A percentile compares a stretch with the other conserved stretches of the same genome.
These are phyloP conservation scores for Tolypocladium nubicola DNA, from an alignment of 2,329 filamentous ascomycete species.

Conservation along the genomic window DNA sequence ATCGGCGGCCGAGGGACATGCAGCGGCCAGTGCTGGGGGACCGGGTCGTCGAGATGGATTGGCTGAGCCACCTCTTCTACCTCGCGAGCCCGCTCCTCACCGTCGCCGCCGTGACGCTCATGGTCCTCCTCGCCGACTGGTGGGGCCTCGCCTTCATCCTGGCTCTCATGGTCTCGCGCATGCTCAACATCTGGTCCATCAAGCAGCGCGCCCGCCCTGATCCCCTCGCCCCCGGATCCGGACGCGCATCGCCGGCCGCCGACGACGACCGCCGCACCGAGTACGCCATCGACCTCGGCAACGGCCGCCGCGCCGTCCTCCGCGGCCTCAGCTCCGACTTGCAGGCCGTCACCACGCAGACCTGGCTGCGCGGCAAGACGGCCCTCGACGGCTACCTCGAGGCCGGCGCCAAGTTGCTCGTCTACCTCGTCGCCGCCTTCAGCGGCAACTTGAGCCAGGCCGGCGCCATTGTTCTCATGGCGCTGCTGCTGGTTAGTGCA, in stretches of 20 bases:
- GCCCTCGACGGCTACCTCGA: slow-evolving; percentile 39
- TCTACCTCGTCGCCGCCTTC: slow-evolving; percentile 45
- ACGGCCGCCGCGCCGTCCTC: slow-evolving; percentile 40
- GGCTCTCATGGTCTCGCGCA: slow-evolving; percentile 40
- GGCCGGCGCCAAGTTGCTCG: slow-evolving; percentile 42
- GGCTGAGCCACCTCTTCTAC: slow-evolving; percentile 38
- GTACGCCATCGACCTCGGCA: slow-evolving; percentile 41
- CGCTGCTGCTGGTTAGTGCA: slow-evolving; percentile 39
- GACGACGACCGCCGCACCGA: slow-evolving; percentile 20
- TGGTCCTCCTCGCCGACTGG: slow-evolving; percentile 38
- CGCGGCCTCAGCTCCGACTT: slow-evolving; percentile 44
- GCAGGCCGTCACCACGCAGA: slow-evolving; percentile 45
- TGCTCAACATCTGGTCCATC: slow-evolving; percentile 46
- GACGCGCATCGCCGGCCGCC: neutral
- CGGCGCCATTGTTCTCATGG: slow-evolving; percentile 40
- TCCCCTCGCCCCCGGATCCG: neutral
- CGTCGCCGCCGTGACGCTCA: slow-evolving; percentile 28
- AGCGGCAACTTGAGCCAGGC: slow-evolving; percentile 43
- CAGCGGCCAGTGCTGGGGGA: neutral
- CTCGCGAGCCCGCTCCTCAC: slow-evolving; percentile 37
- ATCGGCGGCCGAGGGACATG: neutral
- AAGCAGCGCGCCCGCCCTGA: slow-evolving; percentile 30
- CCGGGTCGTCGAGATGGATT: slow-evolving; percentile 23
- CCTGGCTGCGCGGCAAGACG: slow-evolving; percentile 44
- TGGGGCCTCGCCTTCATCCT: slow-evolving; percentile 37